These are phyloP conservation scores for Talaromyces borbonicus DNA, from an alignment of 495 filamentous ascomycete species.

Conservation along the genomic window DNA sequence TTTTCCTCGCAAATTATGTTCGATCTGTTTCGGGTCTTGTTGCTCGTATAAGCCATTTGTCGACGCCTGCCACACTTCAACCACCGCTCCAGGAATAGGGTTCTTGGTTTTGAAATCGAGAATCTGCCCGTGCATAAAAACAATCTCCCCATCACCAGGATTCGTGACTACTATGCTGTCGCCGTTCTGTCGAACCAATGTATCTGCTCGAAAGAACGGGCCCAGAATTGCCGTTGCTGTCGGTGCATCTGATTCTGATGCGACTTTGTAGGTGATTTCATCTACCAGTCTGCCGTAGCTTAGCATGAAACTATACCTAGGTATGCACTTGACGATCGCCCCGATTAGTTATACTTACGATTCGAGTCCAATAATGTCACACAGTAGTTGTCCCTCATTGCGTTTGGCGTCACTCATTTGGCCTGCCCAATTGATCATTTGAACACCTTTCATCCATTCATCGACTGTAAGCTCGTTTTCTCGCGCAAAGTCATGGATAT, in stretches of 20 bases:
- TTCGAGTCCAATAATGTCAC: slow-evolving; percentile 73
- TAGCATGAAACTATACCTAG: too few relatives aligned
- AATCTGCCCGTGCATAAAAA: slow-evolving; percentile 55
- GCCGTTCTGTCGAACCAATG: slow-evolving; percentile 52
- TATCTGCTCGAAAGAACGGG: slow-evolving; percentile 67
- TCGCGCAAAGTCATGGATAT: slow-evolving; percentile 76
- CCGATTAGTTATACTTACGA: too few relatives aligned
- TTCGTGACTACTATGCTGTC: slow-evolving; percentile 56
- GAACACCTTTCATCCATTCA: slow-evolving; percentile 71
- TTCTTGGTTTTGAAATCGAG: slow-evolving; percentile 43
- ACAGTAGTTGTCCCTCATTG: slow-evolving; percentile 71
- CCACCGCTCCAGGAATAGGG: slow-evolving; percentile 49
- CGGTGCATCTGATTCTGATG: slow-evolving; percentile 39
- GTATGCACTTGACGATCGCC: neutral
- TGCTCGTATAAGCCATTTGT: slow-evolving; percentile 76
- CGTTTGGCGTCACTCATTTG: slow-evolving; percentile 48
- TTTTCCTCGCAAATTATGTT: slow-evolving; percentile 65
- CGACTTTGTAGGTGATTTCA: slow-evolving; percentile 63
- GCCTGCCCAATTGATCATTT: slow-evolving; percentile 46
- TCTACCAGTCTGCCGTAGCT: slow-evolving; percentile 42
- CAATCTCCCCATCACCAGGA: slow-evolving; percentile 42
- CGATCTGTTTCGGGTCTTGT: slow-evolving; percentile 60
- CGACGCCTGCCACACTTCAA: slow-evolving; percentile 73
- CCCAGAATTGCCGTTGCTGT: slow-evolving; percentile 68
- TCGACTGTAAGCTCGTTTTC: slow-evolving; percentile 71